A percentile compares a stretch with the other conserved stretches of the same genome.
These are phyloP conservation scores for Hemisphaericaspora subhashii DNA, from an alignment of 1,139 yeast species.

Conservation along the genomic window DNA sequence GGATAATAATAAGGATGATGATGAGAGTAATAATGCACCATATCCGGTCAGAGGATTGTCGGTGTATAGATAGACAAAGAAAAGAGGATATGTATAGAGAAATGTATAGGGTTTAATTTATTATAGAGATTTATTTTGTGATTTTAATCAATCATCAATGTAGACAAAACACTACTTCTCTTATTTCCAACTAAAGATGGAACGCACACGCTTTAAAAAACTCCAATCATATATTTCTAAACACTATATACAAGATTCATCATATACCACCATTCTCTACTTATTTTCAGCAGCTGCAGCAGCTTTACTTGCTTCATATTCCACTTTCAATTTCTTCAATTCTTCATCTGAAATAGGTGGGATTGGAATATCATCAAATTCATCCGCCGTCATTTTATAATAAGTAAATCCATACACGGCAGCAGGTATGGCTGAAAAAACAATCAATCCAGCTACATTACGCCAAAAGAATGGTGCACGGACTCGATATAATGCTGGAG, in stretches of 20 bases:
- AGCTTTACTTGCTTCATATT: slow-evolving; percentile 53
- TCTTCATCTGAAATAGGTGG: slow-evolving; percentile 87
- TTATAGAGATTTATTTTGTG: no score
- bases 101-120: background rate
- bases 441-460: slow-evolving; percentile 63
- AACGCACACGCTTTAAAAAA: no score
- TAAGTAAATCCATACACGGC: slow-evolving; percentile 77
- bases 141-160: slow-evolving; percentile 15
- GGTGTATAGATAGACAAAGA: slow-evolving; percentile 2
- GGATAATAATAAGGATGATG: background rate
- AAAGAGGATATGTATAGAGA: background rate
- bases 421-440: slow-evolving; percentile 60
- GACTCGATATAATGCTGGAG: slow-evolving; percentile 90
- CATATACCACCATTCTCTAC: background rate
- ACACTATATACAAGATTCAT: slow-evolving; percentile 7
- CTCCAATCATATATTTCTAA: background rate
- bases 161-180: background rate
- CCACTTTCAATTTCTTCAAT: slow-evolving; percentile 66
- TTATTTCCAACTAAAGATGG: no score
- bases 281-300: background rate
- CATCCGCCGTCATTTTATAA: slow-evolving; percentile 72
- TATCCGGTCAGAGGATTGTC: slow-evolving; percentile 32
- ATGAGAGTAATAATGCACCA: slow-evolving; percentile 14
- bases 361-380: slow-evolving; percentile 85
- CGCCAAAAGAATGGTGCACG: slow-evolving; percentile 81